These are phyloP conservation scores for Rosa lucieae DNA, from an alignment of 306 rosid genomes.

Conservation along the genomic window DNA sequence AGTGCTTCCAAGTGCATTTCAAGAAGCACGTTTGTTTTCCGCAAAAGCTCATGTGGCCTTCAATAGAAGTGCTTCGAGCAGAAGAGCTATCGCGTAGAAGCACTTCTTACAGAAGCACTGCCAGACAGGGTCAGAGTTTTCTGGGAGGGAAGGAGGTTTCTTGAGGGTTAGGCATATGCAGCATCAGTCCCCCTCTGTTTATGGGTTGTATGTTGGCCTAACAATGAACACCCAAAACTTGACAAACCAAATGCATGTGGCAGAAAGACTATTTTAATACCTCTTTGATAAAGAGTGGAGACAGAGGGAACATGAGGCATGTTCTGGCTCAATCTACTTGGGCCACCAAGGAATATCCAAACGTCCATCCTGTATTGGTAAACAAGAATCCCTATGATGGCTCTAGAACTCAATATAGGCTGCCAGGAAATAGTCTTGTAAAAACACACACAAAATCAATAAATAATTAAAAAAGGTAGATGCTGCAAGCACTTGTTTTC, in stretches of 20 bases:
- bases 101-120: background rate
- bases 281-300: conserved; percentile 5
- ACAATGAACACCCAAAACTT: conserved; percentile 7
- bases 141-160: background rate
- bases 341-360: conserved; percentile 15
- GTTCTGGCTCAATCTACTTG: conserved; percentile 10
- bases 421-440: background rate
- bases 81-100: background rate
- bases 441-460: background rate
- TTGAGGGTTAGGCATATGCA: background rate
- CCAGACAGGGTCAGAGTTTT: background rate
- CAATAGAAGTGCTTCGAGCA: background rate
- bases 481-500: background rate
- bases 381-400: background rate
- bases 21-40: background rate
- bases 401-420: background rate
- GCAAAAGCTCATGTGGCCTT: background rate
- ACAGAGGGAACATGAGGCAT: conserved; percentile 23
- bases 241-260: conserved; percentile 20
- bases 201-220: conserved; percentile 12
- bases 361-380: background rate
- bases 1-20: conserved; percentile 3
- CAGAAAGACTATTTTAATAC: background rate
- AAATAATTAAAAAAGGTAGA: background rate
- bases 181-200: background rate